Conservation (phyloP, 352 stramenopile genomes). For the Phytopythium montanum region DNA sequence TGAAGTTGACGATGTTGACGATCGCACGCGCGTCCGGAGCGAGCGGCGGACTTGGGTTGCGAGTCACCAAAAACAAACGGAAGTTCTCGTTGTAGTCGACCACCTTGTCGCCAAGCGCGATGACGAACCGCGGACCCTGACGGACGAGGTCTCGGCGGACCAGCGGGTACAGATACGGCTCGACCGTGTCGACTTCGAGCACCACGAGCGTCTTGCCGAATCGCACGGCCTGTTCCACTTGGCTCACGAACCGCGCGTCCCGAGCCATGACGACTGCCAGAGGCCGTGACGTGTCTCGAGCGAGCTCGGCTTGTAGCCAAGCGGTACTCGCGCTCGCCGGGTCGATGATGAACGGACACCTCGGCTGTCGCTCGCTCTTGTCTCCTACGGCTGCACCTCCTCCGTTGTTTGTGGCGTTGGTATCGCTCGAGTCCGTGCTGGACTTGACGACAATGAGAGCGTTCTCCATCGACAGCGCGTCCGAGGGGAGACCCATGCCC, state of each 20-base stretch:
- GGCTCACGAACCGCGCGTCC: conserved; percentile 87
- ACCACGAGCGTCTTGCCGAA: conserved; percentile 96
- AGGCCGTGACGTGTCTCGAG: conserved; percentile 77
- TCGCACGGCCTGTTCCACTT: conserved; percentile 92
- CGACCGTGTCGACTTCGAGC: conserved; percentile 89
- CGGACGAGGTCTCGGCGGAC: conserved; percentile 88
- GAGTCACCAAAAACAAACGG: conserved; percentile 88
- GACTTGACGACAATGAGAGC: conserved; percentile 85
- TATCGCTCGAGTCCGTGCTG: neutral
- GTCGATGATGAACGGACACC: conserved; percentile 94
- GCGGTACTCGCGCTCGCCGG: conserved; percentile 82
- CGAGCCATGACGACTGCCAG: conserved; percentile 87
- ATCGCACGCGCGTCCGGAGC: conserved; percentile 87
- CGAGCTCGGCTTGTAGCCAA: conserved; percentile 90
- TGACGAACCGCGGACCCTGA: conserved; percentile 89
- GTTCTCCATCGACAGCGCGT: conserved; percentile 95
- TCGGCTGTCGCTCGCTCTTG: neutral
- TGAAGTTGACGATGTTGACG: conserved; percentile 95
- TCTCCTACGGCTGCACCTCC: neutral
- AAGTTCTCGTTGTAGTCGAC: conserved; percentile 97
- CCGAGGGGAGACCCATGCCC: conserved; percentile 85
- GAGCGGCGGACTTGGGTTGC: conserved; percentile 86
- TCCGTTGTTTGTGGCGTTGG: neutral
- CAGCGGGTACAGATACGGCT: conserved; percentile 93
- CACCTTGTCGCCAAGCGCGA: conserved; percentile 89